These are phyloP conservation scores for Metschnikowia drakensbergensis DNA, from an alignment of 805 yeast species.

Conservation along the genomic window DNA sequence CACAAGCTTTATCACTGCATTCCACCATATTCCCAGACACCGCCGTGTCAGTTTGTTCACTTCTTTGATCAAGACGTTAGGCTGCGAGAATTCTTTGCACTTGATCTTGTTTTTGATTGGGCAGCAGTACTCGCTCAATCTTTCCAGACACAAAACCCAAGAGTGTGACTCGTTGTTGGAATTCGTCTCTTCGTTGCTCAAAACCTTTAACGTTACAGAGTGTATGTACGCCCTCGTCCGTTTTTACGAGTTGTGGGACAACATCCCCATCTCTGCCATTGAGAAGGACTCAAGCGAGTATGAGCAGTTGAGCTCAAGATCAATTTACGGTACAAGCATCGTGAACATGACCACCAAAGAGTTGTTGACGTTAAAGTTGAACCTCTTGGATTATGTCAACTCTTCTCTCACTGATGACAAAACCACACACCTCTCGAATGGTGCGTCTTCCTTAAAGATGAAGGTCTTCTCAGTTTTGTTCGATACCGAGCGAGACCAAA, in stretches of 20 bases:
- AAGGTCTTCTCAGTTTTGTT: constrained; percentile 51
- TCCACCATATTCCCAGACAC: constrained; percentile 93
- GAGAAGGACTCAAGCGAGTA: constrained; percentile 37
- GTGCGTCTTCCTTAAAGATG: constrained; percentile 38
- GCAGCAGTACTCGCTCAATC: constrained; percentile 59
- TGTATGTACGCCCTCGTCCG: constrained; percentile 55
- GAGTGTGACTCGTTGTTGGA: constrained; percentile 70
- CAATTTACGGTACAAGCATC: constrained; percentile 61
- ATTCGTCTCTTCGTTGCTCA: constrained; percentile 66
- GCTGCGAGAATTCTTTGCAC: constrained; percentile 62
- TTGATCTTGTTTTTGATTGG: constrained; percentile 75
- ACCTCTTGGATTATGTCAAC: constrained; percentile 55
- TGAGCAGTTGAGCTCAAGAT: constrained; percentile 43
- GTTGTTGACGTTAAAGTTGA: constrained; percentile 44
- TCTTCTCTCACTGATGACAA: constrained; percentile 38
- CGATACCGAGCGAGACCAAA: constrained; percentile 34
- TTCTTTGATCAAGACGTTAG: constrained; percentile 72
- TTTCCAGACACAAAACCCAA: constrained; percentile 52
- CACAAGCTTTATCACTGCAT: constrained; percentile 89
- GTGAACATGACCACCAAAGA: constrained; percentile 49
- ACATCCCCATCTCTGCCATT: constrained; percentile 41
- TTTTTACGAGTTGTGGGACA: constrained; percentile 50
- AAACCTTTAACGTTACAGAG: constrained; percentile 62
- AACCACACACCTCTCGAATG: constrained; percentile 18
- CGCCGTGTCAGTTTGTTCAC: constrained; percentile 84